These are phyloP conservation scores for Eucalyptus shirleyi DNA, from an alignment of 345 rosid genomes.

Conservation along the genomic window DNA sequence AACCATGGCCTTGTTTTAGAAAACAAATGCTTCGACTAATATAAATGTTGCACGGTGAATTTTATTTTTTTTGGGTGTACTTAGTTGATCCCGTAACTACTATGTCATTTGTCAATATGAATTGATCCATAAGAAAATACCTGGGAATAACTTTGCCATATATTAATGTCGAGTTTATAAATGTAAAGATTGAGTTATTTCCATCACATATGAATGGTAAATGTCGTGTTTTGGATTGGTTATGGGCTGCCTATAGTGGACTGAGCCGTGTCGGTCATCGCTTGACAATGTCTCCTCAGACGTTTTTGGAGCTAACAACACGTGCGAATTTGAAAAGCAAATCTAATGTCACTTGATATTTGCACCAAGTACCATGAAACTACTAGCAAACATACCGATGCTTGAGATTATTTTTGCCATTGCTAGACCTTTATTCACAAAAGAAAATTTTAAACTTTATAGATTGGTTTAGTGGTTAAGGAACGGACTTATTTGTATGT, in stretches of 20 bases:
- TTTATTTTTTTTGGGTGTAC: background rate
- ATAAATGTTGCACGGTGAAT: background rate
- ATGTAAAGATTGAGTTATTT: background rate
- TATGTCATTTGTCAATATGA: background rate
- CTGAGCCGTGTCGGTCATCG: accelerated
- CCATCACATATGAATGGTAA: background rate
- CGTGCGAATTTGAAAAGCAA: background rate
- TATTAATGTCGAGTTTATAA: background rate
- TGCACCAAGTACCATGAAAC: background rate
- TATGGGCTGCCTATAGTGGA: background rate
- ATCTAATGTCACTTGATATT: background rate
- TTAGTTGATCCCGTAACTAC: background rate
- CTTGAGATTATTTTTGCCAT: accelerated
- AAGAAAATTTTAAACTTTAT: background rate
- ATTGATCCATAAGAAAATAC: background rate
- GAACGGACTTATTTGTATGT: background rate
- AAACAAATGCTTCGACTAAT: background rate
- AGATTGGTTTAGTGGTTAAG: background rate
- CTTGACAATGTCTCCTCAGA: background rate
- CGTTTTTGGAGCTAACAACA: accelerated
- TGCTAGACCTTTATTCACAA: background rate
- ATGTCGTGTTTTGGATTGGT: background rate
- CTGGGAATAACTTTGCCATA: background rate
- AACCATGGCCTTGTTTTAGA: background rate
- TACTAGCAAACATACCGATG: background rate